Conservation (phyloP, 495 filamentous ascomycete genomes). For the Penicillium soppii region DNA sequence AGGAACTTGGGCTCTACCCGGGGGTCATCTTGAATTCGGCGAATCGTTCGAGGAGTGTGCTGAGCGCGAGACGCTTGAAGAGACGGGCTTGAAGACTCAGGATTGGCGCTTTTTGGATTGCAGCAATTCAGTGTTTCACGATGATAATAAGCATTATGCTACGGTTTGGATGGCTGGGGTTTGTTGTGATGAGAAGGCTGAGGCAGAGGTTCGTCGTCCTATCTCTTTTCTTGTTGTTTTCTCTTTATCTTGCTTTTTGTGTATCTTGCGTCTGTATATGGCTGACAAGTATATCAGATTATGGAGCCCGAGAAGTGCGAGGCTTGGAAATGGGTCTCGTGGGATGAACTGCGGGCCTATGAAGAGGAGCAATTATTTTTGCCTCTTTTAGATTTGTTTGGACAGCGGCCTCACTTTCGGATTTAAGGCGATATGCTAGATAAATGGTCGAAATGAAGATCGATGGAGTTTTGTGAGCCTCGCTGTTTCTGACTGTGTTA, state of each 20-base stretch:
- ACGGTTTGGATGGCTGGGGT: conserved; percentile 58
- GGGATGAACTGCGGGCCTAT: conserved; percentile 38
- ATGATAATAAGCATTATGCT: conserved; percentile 59
- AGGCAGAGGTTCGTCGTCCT: conserved; percentile 60
- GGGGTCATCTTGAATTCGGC: conserved; percentile 67
- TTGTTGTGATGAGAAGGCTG: conserved; percentile 35
- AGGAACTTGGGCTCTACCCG: conserved; percentile 63
- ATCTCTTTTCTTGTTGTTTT: too few relatives aligned
- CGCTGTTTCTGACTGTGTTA: too few relatives aligned
- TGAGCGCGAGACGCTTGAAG: conserved; percentile 63
- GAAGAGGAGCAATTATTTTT: conserved; percentile 54
- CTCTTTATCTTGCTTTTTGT: too few relatives aligned
- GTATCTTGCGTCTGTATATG: too few relatives aligned
- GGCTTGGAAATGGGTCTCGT: conserved; percentile 60
- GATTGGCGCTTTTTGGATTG: conserved; percentile 50
- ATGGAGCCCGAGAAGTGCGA: conserved; percentile 67
- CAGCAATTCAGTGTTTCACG: conserved; percentile 59
- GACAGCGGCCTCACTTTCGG: too few relatives aligned
- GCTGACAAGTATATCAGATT: too few relatives aligned
- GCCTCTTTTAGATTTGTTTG: too few relatives aligned
- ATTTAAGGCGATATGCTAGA: too few relatives aligned
- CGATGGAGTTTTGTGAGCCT: too few relatives aligned
- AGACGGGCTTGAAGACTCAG: conserved; percentile 57
- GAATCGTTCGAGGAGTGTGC: conserved; percentile 59
- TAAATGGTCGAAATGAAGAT: too few relatives aligned